These are phyloP conservation scores for Xylona heveae DNA, from an alignment of 495 filamentous ascomycete genomes.

Conservation along the genomic window DNA sequence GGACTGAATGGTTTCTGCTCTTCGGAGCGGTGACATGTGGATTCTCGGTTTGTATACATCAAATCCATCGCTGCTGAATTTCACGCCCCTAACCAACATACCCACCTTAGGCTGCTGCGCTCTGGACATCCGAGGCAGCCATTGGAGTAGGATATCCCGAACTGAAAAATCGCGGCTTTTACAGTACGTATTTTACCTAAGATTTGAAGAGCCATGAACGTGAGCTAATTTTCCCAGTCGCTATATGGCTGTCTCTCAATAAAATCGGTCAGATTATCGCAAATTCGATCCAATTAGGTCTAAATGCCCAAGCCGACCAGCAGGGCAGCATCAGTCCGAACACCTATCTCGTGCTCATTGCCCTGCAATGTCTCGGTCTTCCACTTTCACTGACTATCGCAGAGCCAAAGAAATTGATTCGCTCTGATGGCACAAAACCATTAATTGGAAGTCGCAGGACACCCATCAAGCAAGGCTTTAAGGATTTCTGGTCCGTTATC, in stretches of 20 bases:
- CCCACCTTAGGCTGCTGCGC: constrained; percentile 27
- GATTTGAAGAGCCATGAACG: neutral
- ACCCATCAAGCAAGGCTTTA: constrained; percentile 22
- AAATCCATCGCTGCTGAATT: too few relatives aligned
- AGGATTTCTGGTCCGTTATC: constrained; percentile 23
- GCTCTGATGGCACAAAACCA: constrained; percentile 23
- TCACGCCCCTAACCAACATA: too few relatives aligned
- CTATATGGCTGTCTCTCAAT: constrained; percentile 34
- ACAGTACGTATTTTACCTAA: constrained; percentile 12
- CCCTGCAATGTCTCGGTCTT: constrained; percentile 27
- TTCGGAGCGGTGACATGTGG: constrained; percentile 34
- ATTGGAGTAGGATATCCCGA: constrained; percentile 35
- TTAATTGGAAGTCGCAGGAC: too few relatives aligned
- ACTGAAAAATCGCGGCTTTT: constrained; percentile 28
- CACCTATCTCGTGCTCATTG: constrained; percentile 32
- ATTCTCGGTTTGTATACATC: constrained; percentile 10
- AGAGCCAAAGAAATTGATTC: constrained; percentile 30
- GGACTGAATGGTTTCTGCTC: constrained; percentile 32
- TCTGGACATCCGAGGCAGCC: constrained; percentile 37
- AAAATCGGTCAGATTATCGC: constrained; percentile 34
- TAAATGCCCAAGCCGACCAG: constrained; percentile 24
- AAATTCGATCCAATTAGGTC: constrained; percentile 29
- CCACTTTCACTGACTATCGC: constrained; percentile 29
- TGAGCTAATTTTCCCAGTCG: constrained; percentile 11
- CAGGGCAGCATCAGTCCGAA: constrained; percentile 31